Evolutionary conservation across 2,329 filamentous ascomycete genomes (phyloP).

Genomic region (Escovopsis sp.): DNA sequence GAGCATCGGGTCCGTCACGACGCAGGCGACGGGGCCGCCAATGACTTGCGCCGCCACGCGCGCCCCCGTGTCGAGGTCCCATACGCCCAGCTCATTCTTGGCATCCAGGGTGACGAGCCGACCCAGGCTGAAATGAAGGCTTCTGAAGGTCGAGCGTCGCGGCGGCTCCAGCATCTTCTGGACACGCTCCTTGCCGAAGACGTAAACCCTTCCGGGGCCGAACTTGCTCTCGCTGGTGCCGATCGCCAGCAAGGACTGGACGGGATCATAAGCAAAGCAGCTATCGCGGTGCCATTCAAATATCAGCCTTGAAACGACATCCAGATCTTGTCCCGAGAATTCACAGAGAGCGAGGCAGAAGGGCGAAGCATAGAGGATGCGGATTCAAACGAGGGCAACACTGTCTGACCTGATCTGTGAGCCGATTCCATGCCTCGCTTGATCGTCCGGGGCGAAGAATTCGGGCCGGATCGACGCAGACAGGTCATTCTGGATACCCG

Average conservation of each 20-base stretch:
- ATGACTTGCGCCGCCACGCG: slow-evolving; percentile 57
- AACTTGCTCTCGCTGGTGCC: slow-evolving; percentile 81
- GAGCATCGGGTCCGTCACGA: slow-evolving; percentile 76
- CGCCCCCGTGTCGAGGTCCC: slow-evolving; percentile 58
- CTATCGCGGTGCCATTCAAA: slow-evolving; percentile 23
- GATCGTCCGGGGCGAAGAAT: slow-evolving; percentile 71
- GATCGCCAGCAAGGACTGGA: slow-evolving; percentile 85
- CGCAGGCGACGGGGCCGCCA: slow-evolving; percentile 56
- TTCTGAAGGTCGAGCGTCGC: slow-evolving; percentile 58
- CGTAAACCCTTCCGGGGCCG: slow-evolving; percentile 73
- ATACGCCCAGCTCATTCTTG: slow-evolving; percentile 74
- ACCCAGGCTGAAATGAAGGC: slow-evolving; percentile 72
- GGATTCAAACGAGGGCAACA: too few relatives aligned
- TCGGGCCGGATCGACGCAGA: slow-evolving; percentile 67
- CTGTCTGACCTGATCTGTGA: slow-evolving; percentile 47
- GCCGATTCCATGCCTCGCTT: slow-evolving; percentile 68
- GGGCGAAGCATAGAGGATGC: too few relatives aligned
- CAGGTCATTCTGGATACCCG: slow-evolving; percentile 82
- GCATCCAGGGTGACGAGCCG: slow-evolving; percentile 73
- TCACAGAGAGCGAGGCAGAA: too few relatives aligned
- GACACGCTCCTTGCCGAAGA: slow-evolving; percentile 73
- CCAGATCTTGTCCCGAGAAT: background rate
- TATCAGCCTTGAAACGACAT: background rate
- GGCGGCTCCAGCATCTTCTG: slow-evolving; percentile 58
- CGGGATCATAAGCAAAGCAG: slow-evolving; percentile 77